phyloP scores from a whole-genome alignment of 257 asterid species.

The Plectranthus barbatus region DNA sequence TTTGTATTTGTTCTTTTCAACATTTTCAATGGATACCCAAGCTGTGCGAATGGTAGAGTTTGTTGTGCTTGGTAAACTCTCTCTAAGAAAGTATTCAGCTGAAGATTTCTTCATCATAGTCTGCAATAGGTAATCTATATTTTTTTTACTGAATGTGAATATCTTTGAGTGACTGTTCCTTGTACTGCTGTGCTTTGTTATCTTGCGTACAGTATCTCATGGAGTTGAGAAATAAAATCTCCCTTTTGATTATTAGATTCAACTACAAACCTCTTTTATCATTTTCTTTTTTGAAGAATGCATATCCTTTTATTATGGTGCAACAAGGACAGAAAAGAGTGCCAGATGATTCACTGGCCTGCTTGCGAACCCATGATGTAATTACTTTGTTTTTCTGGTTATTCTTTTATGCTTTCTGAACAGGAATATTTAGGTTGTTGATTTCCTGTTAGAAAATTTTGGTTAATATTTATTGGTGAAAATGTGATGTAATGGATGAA shows the following conservation, averaged over 20 bases:
- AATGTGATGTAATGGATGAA: constrained; percentile 3
- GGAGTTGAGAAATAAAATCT: constrained; percentile 1
- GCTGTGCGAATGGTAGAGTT: constrained; percentile 19
- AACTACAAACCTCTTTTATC: constrained; percentile 3
- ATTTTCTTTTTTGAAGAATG: constrained; percentile 59
- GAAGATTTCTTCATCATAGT: neutral
- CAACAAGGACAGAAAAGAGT: constrained; percentile 72
- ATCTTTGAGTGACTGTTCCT: no score
- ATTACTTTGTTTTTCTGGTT: constrained; percentile 10
- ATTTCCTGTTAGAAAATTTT: neutral
- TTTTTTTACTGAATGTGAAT: no score
- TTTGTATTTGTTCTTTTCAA: neutral
- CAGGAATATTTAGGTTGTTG: neutral
- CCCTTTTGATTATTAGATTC: no score
- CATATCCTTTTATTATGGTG: constrained; percentile 82
- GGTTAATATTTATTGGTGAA: neutral
- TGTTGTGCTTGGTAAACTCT: constrained; percentile 25
- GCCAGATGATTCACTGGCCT: constrained; percentile 79
- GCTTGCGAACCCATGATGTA: constrained; percentile 90
- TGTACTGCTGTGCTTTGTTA: neutral
- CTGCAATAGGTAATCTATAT: no score
- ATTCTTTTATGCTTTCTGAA: neutral
- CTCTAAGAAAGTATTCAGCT: neutral
- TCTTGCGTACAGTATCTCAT: constrained; percentile 3
- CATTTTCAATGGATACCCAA: neutral